A percentile compares a stretch with the other conserved stretches of the same genome.
Evolutionary conservation across 345 rosid genomes (phyloP).

Genomic region (Excoecaria agallocha): DNA sequence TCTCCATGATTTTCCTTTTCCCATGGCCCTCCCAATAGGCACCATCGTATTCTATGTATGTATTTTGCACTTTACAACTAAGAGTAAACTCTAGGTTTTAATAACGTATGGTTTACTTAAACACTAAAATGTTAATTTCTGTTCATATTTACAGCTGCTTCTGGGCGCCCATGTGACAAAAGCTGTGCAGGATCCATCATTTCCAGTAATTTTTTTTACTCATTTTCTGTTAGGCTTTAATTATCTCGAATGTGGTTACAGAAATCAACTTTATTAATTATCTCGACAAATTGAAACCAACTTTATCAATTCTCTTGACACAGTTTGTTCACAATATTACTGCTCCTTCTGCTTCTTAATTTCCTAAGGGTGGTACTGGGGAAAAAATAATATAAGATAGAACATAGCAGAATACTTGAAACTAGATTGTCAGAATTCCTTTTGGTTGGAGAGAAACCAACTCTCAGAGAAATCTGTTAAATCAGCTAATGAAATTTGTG

Average conservation of each 20-base stretch:
- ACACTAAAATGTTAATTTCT: slow-evolving; percentile 4
- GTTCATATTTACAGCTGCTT: slow-evolving; percentile 42
- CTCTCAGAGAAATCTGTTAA: neutral
- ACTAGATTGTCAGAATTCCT: neutral
- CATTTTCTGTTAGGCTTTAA: neutral
- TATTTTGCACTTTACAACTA: no score
- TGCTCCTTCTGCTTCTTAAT: neutral
- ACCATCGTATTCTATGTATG: no score
- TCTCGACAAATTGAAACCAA: neutral
- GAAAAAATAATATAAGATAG: neutral
- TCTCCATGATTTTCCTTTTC: neutral
- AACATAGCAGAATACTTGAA: neutral
- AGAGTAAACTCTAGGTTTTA: no score
- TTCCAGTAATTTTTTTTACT: slow-evolving; percentile 40
- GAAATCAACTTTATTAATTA: neutral
- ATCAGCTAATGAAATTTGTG: neutral
- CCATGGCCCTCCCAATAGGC: neutral
- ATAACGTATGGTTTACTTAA: neutral
- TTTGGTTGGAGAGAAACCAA: neutral
- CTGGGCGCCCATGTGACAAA: slow-evolving; percentile 47
- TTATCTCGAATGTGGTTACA: neutral
- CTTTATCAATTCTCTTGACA: neutral
- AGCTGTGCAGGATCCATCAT: slow-evolving; percentile 67
- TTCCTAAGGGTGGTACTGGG: neutral
- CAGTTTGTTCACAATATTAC: neutral